These are phyloP conservation scores for Crotalaria pallida DNA, from an alignment of 306 rosid genomes.

Conservation along the genomic window DNA sequence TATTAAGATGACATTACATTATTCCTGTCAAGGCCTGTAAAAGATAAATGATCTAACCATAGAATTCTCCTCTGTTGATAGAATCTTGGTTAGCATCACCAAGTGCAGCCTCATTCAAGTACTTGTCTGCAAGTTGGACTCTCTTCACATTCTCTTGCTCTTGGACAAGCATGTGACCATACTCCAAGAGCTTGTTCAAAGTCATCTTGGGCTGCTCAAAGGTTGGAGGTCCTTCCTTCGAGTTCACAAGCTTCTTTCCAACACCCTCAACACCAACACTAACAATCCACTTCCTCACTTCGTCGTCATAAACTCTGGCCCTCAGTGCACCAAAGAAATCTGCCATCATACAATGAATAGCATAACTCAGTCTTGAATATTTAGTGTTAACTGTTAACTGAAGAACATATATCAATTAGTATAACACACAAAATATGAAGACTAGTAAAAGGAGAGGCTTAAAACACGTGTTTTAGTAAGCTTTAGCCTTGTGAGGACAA, in stretches of 20 bases:
- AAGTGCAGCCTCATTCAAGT: slow-evolving; percentile 68
- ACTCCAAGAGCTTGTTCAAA: slow-evolving; percentile 49
- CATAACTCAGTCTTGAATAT: neutral
- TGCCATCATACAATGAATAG: slow-evolving; percentile 6
- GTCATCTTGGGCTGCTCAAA: slow-evolving; percentile 67
- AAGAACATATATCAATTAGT: too few relatives aligned
- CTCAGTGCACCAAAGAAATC: slow-evolving; percentile 79
- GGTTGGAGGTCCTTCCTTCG: slow-evolving; percentile 67
- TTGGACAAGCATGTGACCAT: slow-evolving; percentile 69
- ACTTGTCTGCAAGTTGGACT: slow-evolving; percentile 73
- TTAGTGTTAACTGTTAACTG: neutral
- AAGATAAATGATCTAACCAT: slow-evolving; percentile 39
- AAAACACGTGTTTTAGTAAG: too few relatives aligned
- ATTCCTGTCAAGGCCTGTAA: neutral
- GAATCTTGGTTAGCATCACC: slow-evolving; percentile 69
- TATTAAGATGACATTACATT: neutral
- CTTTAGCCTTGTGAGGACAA: too few relatives aligned
- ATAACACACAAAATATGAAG: too few relatives aligned
- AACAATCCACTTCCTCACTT: slow-evolving; percentile 63
- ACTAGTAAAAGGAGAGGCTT: too few relatives aligned
- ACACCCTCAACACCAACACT: slow-evolving; percentile 41
- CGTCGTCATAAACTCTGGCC: slow-evolving; percentile 71
- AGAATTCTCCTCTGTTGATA: slow-evolving; percentile 50
- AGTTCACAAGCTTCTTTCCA: slow-evolving; percentile 73
- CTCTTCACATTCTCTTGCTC: slow-evolving; percentile 83